Evolutionary conservation across 768 basidiomycete genomes (phyloP), one percentile per base, ranked within the genome.

Genomic region (Mycena leptocephala): DNA sequence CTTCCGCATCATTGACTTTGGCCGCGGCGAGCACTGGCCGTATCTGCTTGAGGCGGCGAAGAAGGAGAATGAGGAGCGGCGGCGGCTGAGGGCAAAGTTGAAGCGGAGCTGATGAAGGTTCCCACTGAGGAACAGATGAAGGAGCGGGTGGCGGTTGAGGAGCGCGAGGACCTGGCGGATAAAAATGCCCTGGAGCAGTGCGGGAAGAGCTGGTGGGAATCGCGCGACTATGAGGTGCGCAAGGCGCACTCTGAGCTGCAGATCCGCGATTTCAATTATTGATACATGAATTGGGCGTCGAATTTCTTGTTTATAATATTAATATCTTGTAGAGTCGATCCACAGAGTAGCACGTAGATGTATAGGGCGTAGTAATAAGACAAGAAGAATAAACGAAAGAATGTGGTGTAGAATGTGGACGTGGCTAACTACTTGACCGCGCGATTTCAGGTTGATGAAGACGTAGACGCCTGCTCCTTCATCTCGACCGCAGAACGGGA

Each of bases 1-100:
- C 70, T 90, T 89, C 79, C 85, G 89, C 28, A 72, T 90, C 76
- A 89, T 90, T 64, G 90, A 90, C 76, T 90, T 90, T 59, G 90
- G 90, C 20, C 82, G 89, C 5, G 77, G 72, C 37, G 77, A 78
- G 70, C 26, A 65, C 43, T 75, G 53, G 74, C 69, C 32, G 62
- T 41, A 65, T 24, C 3, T 65, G 7, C 69, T 65, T 20, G 63
- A 22, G 2, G 55, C 67, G 9, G 67, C 41, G 11, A 28, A 69
- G 59, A 20, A 51, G 39, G 9, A 41, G 18, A 75, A 69, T 26
- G 51, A 5, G 48, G 13, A 22, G 7, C 58, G 46, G 14, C 65
- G 65, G 48, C 16, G n/a, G 33, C 18, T 33, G 39, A n/a, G 43
- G 18, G 13, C 16, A 20, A 46, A 46, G 13, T 37, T 37, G 35